Evolutionary conservation across 202 grass and related monocot species (phyloP), one percentile per base, ranked within the genome.

Genomic region (Schoenoplectus triqueter): DNA sequence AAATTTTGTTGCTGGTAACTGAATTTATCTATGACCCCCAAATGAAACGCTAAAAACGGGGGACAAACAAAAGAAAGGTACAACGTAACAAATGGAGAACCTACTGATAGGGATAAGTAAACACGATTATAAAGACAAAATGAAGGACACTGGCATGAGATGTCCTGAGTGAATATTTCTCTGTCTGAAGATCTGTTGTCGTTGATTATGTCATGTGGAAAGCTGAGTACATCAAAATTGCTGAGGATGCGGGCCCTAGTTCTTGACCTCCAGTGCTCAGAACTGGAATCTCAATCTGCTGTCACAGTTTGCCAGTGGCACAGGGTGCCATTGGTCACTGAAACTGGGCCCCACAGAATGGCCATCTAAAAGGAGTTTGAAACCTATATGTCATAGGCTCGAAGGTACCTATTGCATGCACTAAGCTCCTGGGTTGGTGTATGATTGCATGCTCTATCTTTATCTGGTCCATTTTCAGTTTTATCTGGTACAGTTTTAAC

Each of bases 141-240:
- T 76, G 20, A 76, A 76, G 5, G 10, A 39, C 50, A 31, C 72
- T 56, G 15, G 72, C 50, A 56, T 40, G 50, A 55, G 20, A 76
- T 76, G 50, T 76, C 13, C 15, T 15, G 72, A 76, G 72, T 76
- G 20, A 50, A 74, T 74, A 22, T 74, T 31, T 74, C 19, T 52
- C 55, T 49, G 72, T 76, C 20, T 56, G 50, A 54, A 13, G 2
- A 54, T 31, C 31, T 76, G 10, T 75, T 3, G 50, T 56, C 19
- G 10, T 40, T 54, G 39, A 56, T 56, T 39, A 56, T 76, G 11
- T 54, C 72, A 76, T 56, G 72, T 15, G 48, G 55, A 76, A 76
- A 76, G 14, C 10, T 15, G 50, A 76, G 50, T 56, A 56, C 50
- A 76, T 76, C 50, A 76, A 76, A 10, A 11, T 5, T 39, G 9